Percentiles rank a stretch among this genome's conserved stretches.
Evolutionary conservation across 2,329 filamentous ascomycete species (phyloP).

Genomic region (Colletotrichum sp.): DNA sequence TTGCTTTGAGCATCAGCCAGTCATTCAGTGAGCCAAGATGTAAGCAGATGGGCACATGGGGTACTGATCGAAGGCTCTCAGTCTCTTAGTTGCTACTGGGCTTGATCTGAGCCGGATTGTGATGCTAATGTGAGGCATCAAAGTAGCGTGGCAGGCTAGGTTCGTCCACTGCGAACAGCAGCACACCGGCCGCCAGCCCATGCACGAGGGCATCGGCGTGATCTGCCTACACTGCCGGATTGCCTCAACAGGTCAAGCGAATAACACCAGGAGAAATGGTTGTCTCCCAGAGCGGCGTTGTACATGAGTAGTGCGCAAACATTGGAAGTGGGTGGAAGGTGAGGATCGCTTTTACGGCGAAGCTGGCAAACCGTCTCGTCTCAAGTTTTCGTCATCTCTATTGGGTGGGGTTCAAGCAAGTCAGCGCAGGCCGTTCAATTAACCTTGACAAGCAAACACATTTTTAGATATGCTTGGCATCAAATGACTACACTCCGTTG

Average conservation of each 20-base stretch:
- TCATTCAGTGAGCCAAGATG: neutral
- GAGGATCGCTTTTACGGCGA: neutral
- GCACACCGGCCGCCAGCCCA: neutral
- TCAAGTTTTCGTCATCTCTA: neutral
- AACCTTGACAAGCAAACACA: neutral
- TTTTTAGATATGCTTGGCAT: neutral
- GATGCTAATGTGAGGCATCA: neutral
- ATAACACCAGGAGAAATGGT: neutral
- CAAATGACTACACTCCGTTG: neutral
- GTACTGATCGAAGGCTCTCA: neutral
- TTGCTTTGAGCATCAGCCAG: neutral
- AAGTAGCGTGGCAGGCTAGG: slow-evolving; percentile 1
- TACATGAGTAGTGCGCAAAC: neutral
- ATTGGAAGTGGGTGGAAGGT: neutral
- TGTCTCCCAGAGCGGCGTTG: neutral
- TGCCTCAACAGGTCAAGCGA: neutral
- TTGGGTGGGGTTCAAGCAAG: neutral
- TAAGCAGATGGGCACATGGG: neutral
- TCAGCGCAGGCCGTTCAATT: neutral
- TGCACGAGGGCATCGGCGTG: neutral
- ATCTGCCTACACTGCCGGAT: neutral
- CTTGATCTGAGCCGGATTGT: neutral
- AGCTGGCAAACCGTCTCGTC: neutral
- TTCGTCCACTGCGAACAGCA: slow-evolving; percentile 9
- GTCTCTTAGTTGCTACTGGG: neutral